A percentile compares a stretch with the other conserved stretches of the same genome.
These are phyloP conservation scores for Phytophthora melonis DNA, from an alignment of 352 stramenopile genomes.

Conservation along the genomic window DNA sequence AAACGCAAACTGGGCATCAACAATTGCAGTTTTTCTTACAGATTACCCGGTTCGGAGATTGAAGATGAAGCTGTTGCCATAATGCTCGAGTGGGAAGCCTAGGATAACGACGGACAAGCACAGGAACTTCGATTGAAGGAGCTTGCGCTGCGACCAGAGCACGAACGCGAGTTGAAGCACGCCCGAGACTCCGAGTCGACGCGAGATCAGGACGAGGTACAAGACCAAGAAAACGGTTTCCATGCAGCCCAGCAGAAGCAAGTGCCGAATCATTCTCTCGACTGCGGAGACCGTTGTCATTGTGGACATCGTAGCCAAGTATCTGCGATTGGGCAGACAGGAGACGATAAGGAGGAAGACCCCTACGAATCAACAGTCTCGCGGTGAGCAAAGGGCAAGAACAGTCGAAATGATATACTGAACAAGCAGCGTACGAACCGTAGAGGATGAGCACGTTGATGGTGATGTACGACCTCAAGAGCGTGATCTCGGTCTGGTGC, in stretches of 20 bases:
- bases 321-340: conserved; percentile 24
- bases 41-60: neutral
- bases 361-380: conserved; percentile 7
- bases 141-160: conserved; percentile 5
- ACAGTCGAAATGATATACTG: no score
- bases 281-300: conserved; percentile 22
- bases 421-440: conserved; percentile 10
- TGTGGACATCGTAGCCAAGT: conserved; percentile 18
- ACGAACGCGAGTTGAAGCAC: conserved; percentile 2
- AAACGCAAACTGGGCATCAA: neutral
- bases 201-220: conserved; percentile 1
- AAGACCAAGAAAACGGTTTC: neutral
- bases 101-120: conserved; percentile 25
- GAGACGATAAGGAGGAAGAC: conserved; percentile 28
- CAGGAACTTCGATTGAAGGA: conserved; percentile 36
- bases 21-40: neutral
- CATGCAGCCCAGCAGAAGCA: conserved; percentile 16
- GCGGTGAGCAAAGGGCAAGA: no score
- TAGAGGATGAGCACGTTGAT: conserved; percentile 28
- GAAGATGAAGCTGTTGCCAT: conserved; percentile 37
- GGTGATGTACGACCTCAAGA: conserved; percentile 31
- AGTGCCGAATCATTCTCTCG: neutral
- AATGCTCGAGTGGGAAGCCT: conserved; percentile 34
- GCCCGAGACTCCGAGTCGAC: conserved; percentile 17
- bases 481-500: conserved; percentile 38